These are phyloP conservation scores for Sclerotinia minor DNA, from an alignment of 2,329 filamentous ascomycete genomes.

Conservation along the genomic window DNA sequence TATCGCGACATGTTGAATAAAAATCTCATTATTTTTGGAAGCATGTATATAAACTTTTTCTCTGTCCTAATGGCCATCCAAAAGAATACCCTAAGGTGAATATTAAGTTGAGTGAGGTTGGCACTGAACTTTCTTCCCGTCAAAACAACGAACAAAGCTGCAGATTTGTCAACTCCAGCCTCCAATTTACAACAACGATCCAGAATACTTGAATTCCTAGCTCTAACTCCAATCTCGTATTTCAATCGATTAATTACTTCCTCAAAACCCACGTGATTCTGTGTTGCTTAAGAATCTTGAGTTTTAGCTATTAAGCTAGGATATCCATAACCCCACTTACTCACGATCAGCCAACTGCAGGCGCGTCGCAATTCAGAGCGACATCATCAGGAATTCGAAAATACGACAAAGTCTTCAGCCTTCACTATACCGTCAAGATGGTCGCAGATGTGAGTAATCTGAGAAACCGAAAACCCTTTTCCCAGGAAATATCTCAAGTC, in stretches of 20 bases:
- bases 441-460: conserved; percentile 39
- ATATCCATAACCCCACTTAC: conserved; percentile 23
- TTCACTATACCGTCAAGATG: conserved; percentile 34
- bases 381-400: conserved; percentile 17
- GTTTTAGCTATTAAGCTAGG: conserved; percentile 8
- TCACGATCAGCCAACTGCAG: conserved; percentile 22
- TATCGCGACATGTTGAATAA: not conserved
- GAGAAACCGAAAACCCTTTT: not conserved
- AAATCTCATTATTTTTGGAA: not conserved
- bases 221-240: not conserved
- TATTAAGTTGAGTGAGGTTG: not conserved
- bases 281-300: conserved; percentile 4
- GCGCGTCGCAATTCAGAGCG: conserved; percentile 19
- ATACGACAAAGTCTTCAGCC: conserved; percentile 17
- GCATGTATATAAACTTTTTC: not conserved
- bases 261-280: conserved; percentile 24
- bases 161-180: not conserved
- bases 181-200: not conserved
- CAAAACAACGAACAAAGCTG: conserved; percentile 1
- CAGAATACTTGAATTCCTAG: not conserved
- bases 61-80: no score
- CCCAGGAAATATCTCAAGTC: not conserved
- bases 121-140: not conserved
- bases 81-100: not conserved
- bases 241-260: not conserved